Evolutionary conservation across 306 rosid genomes (phyloP).

Genomic region (Pueraria montana): DNA sequence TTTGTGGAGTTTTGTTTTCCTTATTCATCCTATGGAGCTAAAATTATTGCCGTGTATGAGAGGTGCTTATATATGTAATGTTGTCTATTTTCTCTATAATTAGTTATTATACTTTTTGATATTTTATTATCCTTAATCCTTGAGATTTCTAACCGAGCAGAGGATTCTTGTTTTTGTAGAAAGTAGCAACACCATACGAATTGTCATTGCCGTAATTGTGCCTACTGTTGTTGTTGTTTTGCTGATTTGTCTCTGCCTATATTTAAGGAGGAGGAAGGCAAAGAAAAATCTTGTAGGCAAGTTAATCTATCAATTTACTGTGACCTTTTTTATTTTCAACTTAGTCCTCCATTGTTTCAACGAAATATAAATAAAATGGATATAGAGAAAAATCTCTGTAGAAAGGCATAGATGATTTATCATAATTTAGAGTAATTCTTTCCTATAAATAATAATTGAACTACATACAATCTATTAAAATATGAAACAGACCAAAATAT

Average conservation of each 20-base stretch:
- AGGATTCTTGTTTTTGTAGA: neutral
- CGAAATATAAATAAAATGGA: neutral
- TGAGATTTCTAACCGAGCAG: neutral
- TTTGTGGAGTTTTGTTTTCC: too few relatives aligned
- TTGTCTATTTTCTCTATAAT: neutral
- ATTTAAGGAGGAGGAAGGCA: neutral
- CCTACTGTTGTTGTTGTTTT: neutral
- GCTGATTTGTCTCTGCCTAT: neutral
- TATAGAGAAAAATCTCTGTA: neutral
- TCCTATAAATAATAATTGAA: too few relatives aligned
- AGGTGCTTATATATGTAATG: too few relatives aligned
- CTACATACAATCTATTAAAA: too few relatives aligned
- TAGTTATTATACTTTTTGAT: neutral
- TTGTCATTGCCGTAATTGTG: neutral
- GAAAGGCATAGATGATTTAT: neutral
- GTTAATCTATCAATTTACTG: neutral
- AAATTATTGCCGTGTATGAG: too few relatives aligned
- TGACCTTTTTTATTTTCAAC: neutral
- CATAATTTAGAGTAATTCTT: neutral
- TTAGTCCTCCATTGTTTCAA: neutral
- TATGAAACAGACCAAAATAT: too few relatives aligned
- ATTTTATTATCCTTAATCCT: neutral
- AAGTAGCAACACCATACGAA: neutral
- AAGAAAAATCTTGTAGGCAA: neutral
- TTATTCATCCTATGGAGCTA: neutral